Percentiles rank a stretch among this genome's conserved stretches.
Conservation (phyloP, 1,139 yeast species). For the Saccharomyces hybrid region DNA sequence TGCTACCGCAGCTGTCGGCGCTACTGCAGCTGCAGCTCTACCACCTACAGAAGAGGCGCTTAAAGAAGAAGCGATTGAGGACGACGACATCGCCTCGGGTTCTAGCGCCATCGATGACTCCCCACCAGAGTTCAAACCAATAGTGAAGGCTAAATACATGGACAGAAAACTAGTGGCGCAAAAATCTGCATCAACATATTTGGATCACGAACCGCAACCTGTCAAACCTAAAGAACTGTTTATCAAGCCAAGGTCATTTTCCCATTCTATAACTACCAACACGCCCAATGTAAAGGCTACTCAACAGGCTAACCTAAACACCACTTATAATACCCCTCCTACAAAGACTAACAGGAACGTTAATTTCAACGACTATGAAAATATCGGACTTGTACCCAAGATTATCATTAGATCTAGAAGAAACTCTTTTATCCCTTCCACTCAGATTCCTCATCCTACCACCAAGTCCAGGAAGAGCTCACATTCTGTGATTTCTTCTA, state of each 20-base stretch:
- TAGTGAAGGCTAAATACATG: background rate
- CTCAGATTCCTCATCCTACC: conserved; percentile 4
- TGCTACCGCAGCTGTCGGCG: background rate
- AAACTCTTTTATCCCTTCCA: conserved; percentile 22
- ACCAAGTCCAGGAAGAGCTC: conserved; percentile 31
- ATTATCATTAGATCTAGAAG: conserved; percentile 31
- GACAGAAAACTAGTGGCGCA: background rate
- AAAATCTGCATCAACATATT: background rate
- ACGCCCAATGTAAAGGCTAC: background rate
- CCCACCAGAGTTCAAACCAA: background rate
- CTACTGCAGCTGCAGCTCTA: background rate
- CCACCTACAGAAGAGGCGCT: background rate
- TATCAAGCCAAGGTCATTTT: conserved; percentile 19
- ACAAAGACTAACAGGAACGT: background rate
- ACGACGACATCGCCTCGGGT: background rate
- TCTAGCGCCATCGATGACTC: background rate
- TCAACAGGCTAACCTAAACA: background rate
- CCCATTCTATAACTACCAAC: conserved; percentile 13
- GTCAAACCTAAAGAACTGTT: conserved; percentile 4
- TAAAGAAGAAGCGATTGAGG: background rate
- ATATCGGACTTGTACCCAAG: conserved; percentile 31
- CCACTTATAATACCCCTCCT: background rate
- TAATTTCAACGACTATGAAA: conserved; percentile 23
- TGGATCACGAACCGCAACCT: background rate
- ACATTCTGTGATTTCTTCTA: conserved; percentile 23